Base-by-base conservation (phyloP, 495 filamentous ascomycete genomes). In the Aspergillus carlsbadensis region DNA sequence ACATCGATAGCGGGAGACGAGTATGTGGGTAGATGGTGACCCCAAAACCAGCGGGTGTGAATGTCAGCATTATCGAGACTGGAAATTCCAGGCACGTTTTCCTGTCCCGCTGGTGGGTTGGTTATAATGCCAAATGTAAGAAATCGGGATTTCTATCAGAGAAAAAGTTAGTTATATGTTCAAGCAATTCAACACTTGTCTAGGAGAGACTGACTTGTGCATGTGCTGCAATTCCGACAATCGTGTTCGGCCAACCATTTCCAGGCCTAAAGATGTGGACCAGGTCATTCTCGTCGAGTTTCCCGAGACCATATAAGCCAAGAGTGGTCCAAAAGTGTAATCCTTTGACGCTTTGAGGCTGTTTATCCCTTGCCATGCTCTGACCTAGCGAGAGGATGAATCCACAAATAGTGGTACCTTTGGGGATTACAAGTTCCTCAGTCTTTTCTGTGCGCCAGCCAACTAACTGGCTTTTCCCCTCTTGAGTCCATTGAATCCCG, bases 11-110 rank as follows among this genome's bases (percentile, higher is more conserved):
- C 34, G 34, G 24, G 33, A 35, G 33, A 35, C 6, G 6, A 35
- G 33, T 35, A 6, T 35, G 6, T 39, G 6, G 36, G 14, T 39
- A n/a, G 36, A n/a, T 8, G 36, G 5, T 8, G 6, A 39, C 4
- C 17, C 17, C 6, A 5, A 5, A 20, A n/a, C 47, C 47, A 50
- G 14, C 47, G 47, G 47, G 47, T 37, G 24, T 50, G 24, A 10
- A 50, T 50, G 15, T 50, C 47, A 11, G n/a, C 20, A 15, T 50
- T 50, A 10, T n/a, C n/a, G n/a, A n/a, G n/a, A n/a, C n/a, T n/a
- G n/a, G n/a, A n/a, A n/a, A n/a, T n/a, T n/a, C n/a, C n/a, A n/a
- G n/a, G n/a, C n/a, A n/a, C n/a, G n/a, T n/a, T n/a, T n/a, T n/a
- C n/a, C n/a, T n/a, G 5, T 41, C 15, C 15, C 15, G n/a, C 21